Conservation (phyloP, 2,329 filamentous ascomycete species). For the Dactylellina leptospora region DNA sequence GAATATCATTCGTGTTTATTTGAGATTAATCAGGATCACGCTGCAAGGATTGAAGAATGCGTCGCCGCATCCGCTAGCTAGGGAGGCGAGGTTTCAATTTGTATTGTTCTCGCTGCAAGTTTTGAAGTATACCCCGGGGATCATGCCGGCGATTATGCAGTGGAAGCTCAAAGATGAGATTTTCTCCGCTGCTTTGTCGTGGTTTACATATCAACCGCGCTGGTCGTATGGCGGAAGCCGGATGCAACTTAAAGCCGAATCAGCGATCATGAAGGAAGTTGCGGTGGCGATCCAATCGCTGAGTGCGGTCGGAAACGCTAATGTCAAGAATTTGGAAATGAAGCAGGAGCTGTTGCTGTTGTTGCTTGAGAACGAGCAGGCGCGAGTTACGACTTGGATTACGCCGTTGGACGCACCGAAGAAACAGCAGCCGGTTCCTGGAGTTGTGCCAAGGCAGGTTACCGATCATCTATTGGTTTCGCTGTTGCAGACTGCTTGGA, state of each 20-base stretch:
- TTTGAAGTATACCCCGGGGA: slow-evolving; percentile 74
- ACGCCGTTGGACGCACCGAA: slow-evolving; percentile 76
- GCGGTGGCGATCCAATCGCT: slow-evolving; percentile 58
- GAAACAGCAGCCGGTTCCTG: slow-evolving; percentile 60
- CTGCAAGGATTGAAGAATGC: slow-evolving; percentile 76
- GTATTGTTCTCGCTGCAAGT: slow-evolving; percentile 83
- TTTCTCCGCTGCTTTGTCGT: slow-evolving; percentile 82
- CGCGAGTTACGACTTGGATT: slow-evolving; percentile 86
- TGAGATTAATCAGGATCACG: slow-evolving; percentile 80
- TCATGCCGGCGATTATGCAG: slow-evolving; percentile 70
- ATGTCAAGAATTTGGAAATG: slow-evolving; percentile 48
- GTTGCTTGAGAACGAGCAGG: slow-evolving; percentile 84
- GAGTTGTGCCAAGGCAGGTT: slow-evolving; percentile 58
- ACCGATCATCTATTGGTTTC: slow-evolving; percentile 65
- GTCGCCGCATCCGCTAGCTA: slow-evolving; percentile 81
- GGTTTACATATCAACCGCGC: slow-evolving; percentile 83
- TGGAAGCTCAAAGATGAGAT: slow-evolving; percentile 90
- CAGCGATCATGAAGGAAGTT: slow-evolving; percentile 75
- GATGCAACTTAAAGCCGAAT: slow-evolving; percentile 89
- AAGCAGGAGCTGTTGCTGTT: slow-evolving; percentile 86
- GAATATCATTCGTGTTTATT: slow-evolving; percentile 82
- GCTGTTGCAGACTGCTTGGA: slow-evolving; percentile 84
- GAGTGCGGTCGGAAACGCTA: slow-evolving; percentile 41
- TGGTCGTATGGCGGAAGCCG: slow-evolving; percentile 98
- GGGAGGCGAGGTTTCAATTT: slow-evolving; percentile 91